A percentile compares a stretch with the other conserved stretches of the same genome.
These are phyloP conservation scores for Boletellus sp. DNA, from an alignment of 1,284 basidiomycete species.

Conservation along the genomic window DNA sequence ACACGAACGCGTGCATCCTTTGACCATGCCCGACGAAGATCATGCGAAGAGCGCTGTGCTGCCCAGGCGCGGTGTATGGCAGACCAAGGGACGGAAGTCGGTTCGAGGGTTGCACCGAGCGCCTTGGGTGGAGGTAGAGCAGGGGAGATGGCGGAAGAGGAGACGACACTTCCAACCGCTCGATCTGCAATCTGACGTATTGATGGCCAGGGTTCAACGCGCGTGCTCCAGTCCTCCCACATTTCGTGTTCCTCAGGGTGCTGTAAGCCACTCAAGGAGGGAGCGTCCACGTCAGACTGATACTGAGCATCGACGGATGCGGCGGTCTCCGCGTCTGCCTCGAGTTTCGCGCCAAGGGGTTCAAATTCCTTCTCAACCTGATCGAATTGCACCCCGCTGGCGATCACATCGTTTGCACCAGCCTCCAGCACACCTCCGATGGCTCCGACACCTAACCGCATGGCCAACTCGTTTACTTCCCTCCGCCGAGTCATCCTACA, in stretches of 20 bases:
- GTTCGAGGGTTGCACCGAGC: slow-evolving; percentile 40
- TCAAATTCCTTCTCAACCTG: slow-evolving; percentile 4
- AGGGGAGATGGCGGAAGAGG: slow-evolving; percentile 31
- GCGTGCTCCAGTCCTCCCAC: slow-evolving; percentile 73
- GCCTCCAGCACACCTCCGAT: slow-evolving; percentile 66
- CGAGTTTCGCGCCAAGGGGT: slow-evolving; percentile 14
- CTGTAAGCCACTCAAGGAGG: slow-evolving; percentile 4
- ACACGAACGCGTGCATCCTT: slow-evolving; percentile 48
- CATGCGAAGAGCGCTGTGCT: slow-evolving; percentile 46
- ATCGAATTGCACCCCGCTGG: slow-evolving; percentile 8
- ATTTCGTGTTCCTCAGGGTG: slow-evolving; percentile 40
- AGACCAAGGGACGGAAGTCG: slow-evolving; percentile 61
- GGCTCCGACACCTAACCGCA: slow-evolving; percentile 73
- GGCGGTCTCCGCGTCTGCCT: slow-evolving; percentile 15
- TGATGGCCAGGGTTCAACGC: slow-evolving; percentile 61
- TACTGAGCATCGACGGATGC: slow-evolving; percentile 12
- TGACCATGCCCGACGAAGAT: slow-evolving; percentile 58
- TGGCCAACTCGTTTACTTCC: slow-evolving; percentile 74
- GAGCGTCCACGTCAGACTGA: neutral
- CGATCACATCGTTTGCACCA: slow-evolving; percentile 8
- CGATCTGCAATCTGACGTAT: slow-evolving; percentile 70
- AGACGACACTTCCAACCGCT: slow-evolving; percentile 63
- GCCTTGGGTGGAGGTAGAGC: slow-evolving; percentile 27
- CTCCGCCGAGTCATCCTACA: slow-evolving; percentile 60
- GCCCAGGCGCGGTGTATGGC: slow-evolving; percentile 62